phyloP scores from a whole-genome alignment of 2,329 filamentous ascomycete genomes.

The Cylindrodendrum hubeiense region DNA sequence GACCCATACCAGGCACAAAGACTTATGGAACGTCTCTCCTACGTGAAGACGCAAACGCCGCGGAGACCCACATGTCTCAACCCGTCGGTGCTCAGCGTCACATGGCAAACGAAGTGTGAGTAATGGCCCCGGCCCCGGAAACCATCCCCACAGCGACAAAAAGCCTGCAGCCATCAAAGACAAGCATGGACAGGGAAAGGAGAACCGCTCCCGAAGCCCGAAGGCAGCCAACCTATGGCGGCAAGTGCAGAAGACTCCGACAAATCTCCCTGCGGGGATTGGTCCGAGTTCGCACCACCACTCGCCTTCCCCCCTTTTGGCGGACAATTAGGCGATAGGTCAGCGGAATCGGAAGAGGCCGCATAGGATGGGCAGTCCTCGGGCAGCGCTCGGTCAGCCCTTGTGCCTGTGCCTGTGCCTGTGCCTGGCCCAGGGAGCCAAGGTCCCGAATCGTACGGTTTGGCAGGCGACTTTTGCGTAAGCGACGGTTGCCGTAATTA shows the following conservation, averaged over 20 bases:
- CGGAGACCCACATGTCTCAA: conserved; percentile 1
- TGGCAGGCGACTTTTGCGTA: conserved; percentile 33
- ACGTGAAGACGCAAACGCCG: background rate
- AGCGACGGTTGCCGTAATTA: conserved; percentile 22
- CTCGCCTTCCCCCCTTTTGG: conserved; percentile 22
- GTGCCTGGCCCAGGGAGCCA: conserved; percentile 21
- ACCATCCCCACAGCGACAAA: conserved; percentile 4
- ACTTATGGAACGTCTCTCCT: too few relatives aligned
- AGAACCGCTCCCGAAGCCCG: conserved; percentile 1
- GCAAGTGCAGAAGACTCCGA: conserved; percentile 27
- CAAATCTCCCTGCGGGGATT: conserved; percentile 41
- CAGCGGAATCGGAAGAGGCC: conserved; percentile 38
- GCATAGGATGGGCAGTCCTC: conserved; percentile 25
- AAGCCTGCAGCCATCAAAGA: conserved; percentile 13
- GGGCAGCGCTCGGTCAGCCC: too few relatives aligned
- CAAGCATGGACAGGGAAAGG: conserved; percentile 13
- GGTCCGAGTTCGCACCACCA: conserved; percentile 40
- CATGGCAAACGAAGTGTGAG: background rate
- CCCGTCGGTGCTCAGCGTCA: background rate
- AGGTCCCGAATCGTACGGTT: conserved; percentile 39
- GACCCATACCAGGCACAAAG: background rate
- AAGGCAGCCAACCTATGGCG: conserved; percentile 38
- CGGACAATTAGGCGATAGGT: conserved; percentile 37
- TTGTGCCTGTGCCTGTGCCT: conserved; percentile 3
- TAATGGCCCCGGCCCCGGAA: background rate